Evolutionary conservation across 1,284 basidiomycete species (phyloP), one percentile per base, ranked within the genome.

Genomic region (Leccinum pachyderme): DNA sequence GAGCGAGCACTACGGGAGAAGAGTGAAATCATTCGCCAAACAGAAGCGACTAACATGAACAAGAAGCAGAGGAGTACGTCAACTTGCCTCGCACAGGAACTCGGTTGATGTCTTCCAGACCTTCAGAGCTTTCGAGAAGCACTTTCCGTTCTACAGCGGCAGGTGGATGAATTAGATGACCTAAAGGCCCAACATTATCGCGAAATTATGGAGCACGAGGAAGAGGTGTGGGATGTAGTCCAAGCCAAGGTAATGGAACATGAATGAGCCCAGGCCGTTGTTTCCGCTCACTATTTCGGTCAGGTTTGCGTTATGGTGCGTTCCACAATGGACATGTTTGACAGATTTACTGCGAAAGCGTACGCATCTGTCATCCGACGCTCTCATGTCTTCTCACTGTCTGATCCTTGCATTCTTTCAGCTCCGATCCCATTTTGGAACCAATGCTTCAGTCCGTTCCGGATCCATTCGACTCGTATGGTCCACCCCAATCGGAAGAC

Each of bases 401-500:
- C 55, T 60, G 52, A 58, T 56, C 57, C 55, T 59, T 52, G 57
- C 57, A 61, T 54, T 60, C 60, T 51, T 56, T 48, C 61, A 92
- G 90, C 49, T 90, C 87, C 58, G 95, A 98, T 73, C 91, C 93
- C 27, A 81, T 94, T 51, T 84, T 98, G 57, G 94, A 97, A 70
- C 89, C 89, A 4, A 89, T 98, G 82, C 79, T 97, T 3, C 87
- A 93, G 67, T 82, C 87, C 7, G 84, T 96, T 46, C 94, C 93
- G 11, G 95, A 98, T 71, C 93, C 95, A 24, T 97, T 97, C 60
- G 91, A 95, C 62, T 83, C 91, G 0, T 97, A 97, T 66, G 93
- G 93, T 9, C 91, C 91, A 13, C 86, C 89, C 2, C 90, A 89
- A 62, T 80, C 90, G 51, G 91, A 95, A 68, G 89, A 93, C 62